Base-by-base conservation (phyloP, 495 filamentous ascomycete genomes). In the Daldinia grandis region DNA sequence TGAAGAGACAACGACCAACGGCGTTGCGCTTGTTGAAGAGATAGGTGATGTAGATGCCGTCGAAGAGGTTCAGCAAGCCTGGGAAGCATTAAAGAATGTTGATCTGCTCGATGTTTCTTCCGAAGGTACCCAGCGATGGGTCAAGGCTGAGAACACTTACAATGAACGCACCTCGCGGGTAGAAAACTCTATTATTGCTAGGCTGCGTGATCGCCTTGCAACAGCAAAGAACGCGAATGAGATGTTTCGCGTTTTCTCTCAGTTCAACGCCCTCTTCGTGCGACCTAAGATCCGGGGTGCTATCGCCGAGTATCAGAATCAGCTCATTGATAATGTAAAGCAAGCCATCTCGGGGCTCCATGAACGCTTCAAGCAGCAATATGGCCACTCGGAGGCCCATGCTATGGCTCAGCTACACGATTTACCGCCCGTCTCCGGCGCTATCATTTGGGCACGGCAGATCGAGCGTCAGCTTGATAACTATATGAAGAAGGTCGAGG, bases 191-290 rank as follows among this genome's bases (percentile, higher is more conserved):
- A 99, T 99, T 77, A 99, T 99, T 77, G 93, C 95, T 62, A 88
- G 94, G 37, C 82, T 99, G 9, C 87, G 96, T 73, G 95, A 99
- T 80, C 91, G 95, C 44, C 84, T 99, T 57, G 95, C 95, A 2
- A 97, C 92, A 3, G 94, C 95, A 12, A 98, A 94, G 84, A 94
- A 90, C 58, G 95, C 95, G 21, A 98, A 96, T 76, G 95, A 98
- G 77, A 99, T 98, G 95, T 99, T 99, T 78, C 92, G 96, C 38
- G 95, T 99, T 51, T 98, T 98, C 77, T 99, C 95, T 19, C 98
- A 98, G 76, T 99, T 99, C 86, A 99, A 99, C 75, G 96, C 95
- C 28, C 90, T 99, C 54, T 95, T 99, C 74, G 94, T 99, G 54
- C 88, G 95, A 30, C 96, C 96, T 17, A 98, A 98, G 83, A 98